Base-by-base conservation (phyloP, 352 stramenopile species). In the Phytopythium kandeliae region DNA sequence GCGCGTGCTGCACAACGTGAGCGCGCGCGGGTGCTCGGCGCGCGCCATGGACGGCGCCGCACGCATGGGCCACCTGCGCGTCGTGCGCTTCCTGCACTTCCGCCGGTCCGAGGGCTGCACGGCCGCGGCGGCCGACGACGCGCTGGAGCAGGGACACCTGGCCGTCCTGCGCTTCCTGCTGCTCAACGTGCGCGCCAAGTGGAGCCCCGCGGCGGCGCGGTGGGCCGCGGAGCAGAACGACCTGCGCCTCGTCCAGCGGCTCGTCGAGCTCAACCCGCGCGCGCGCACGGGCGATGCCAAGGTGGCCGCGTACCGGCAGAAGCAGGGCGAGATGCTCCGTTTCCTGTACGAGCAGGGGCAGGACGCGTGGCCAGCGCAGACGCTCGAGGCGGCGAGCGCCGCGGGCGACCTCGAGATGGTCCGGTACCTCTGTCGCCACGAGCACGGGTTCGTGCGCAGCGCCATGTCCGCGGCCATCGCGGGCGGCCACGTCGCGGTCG, bases 391-490 rank as follows among this genome's bases (percentile, higher is more conserved):
- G 12, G 75, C 75, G 17, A 69, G 62, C 31, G 51, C 63, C 17
- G 60, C 62, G n/a, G 50, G 58, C 3, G 63, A 87, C 43, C 47
- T 87, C 21, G 66, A 79, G 40, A 81, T 64, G 60, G 69, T 80
- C 38, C 56, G 67, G 48, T 87, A 74, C 30, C 55, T 86, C 6
- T 68, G 63, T 10, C 7, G 41, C 3, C 66, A 62, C n/a, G 52
- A 58, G 4, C 68, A 77, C 35, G 75, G 75, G 9, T 86, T 86
- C 36, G 59, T 78, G 43, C 82, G 84, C 53, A 63, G 58, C 16
- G 70, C 75, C 38, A 78, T 81, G 65, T 73, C 60, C 4, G 70
- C 71, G 30, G 72, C 72, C 1, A 63, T 85, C 55, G 61, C 55
- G 26, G 60, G 50, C 1, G 75, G 72, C 0, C 53, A 72, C 34